Evolutionary conservation across 805 yeast genomes (phyloP).

Genomic region (Millerozyma acaciae): DNA sequence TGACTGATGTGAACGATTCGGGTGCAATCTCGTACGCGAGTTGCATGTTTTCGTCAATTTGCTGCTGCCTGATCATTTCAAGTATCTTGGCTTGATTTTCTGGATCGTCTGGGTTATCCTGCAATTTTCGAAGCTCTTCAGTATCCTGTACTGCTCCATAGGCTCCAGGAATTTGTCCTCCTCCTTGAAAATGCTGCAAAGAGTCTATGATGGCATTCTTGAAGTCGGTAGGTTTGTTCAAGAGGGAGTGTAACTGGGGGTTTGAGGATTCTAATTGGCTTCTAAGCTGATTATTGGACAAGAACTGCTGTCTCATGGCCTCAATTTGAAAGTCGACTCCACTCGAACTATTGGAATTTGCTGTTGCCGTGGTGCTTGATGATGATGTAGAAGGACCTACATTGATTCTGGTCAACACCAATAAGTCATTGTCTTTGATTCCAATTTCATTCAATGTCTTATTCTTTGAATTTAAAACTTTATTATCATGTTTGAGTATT

Average conservation of each 20-base stretch:
- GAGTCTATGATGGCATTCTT: constrained; percentile 33
- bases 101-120: constrained; percentile 67
- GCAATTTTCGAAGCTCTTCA: constrained; percentile 48
- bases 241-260: constrained; percentile 45
- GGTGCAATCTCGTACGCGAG: constrained; percentile 86
- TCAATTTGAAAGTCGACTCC: constrained; percentile 38
- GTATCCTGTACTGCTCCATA: constrained; percentile 32
- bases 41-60: constrained; percentile 74
- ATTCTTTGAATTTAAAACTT: constrained; percentile 24
- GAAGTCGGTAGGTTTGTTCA: constrained; percentile 49
- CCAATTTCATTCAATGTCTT: constrained; percentile 45
- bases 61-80: constrained; percentile 65
- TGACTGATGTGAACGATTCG: constrained; percentile 78
- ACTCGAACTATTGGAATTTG: constrained; percentile 6
- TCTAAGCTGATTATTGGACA: constrained; percentile 38
- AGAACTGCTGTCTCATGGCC: constrained; percentile 44
- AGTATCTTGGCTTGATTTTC: constrained; percentile 61
- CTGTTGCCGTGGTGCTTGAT: constrained; percentile 6
- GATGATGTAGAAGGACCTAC: constrained; percentile 8
- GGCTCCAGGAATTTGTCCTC: constrained; percentile 18
- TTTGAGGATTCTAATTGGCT: constrained; percentile 32
- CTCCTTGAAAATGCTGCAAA: constrained; percentile 26
- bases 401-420: constrained; percentile 37
- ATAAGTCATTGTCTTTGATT: constrained; percentile 55
- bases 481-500: constrained; percentile 46